Evolutionary conservation across 1,284 basidiomycete species (phyloP).

Genomic region (Heterobasidion parviporum): DNA sequence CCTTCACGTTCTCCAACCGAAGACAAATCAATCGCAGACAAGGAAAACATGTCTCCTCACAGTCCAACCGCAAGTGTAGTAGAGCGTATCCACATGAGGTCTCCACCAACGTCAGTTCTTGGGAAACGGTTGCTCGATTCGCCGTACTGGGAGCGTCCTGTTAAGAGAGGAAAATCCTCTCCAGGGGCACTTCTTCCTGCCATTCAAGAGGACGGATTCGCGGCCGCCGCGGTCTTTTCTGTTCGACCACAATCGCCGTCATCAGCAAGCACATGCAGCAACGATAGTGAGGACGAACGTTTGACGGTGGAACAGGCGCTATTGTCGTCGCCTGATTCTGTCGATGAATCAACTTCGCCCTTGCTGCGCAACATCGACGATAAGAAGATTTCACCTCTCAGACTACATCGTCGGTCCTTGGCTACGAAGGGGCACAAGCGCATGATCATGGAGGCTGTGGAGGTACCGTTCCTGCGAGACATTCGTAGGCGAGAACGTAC

Average conservation of each 20-base stretch:
- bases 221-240: no score
- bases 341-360: background rate
- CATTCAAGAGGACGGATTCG: no score
- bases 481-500: conserved; percentile 16
- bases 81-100: conserved; percentile 25
- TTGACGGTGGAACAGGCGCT: conserved; percentile 14
- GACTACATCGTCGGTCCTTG: conserved; percentile 4
- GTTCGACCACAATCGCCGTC: conserved; percentile 7
- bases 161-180: conserved; percentile 21
- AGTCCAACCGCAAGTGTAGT: conserved; percentile 19
- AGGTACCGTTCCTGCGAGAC: conserved; percentile 33
- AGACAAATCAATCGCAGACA: conserved; percentile 20
- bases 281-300: conserved; percentile 19
- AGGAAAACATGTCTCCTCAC: conserved; percentile 38
- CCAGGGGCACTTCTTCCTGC: no score
- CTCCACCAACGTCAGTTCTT: conserved; percentile 21
- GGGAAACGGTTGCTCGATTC: conserved; percentile 30
- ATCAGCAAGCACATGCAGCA: conserved; percentile 11
- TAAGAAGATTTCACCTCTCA: background rate
- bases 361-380: background rate
- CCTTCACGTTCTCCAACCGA: conserved; percentile 10
- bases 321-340: conserved; percentile 2
- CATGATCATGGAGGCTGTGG: conserved; percentile 45
- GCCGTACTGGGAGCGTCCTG: conserved; percentile 18
- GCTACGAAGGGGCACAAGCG: conserved; percentile 35